A percentile compares a stretch with the other conserved stretches of the same genome.
Conservation (phyloP, 2,329 filamentous ascomycete genomes). For the Hortaea sp. region DNA sequence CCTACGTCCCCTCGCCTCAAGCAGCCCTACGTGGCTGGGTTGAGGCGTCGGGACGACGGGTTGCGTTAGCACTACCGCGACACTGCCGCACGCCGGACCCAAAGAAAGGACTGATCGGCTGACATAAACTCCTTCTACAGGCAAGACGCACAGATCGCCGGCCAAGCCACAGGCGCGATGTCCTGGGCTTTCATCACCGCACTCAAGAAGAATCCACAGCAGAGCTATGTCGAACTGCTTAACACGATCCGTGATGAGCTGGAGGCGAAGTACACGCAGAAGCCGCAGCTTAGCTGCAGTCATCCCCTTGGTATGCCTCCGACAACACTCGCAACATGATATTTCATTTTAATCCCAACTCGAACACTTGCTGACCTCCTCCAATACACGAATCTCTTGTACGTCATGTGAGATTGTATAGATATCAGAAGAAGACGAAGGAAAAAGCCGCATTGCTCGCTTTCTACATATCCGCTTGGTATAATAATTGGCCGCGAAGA, state of each 20-base stretch:
- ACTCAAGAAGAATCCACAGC: slow-evolving; percentile 84
- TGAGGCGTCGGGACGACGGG: slow-evolving; percentile 19
- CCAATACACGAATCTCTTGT: too few relatives aligned
- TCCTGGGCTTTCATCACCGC: slow-evolving; percentile 92
- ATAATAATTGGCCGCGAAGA: too few relatives aligned
- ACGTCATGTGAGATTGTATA: too few relatives aligned
- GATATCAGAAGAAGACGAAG: too few relatives aligned
- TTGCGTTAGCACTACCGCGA: slow-evolving; percentile 19
- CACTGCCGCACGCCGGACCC: background rate
- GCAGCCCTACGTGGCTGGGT: slow-evolving; percentile 15
- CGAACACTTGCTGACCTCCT: too few relatives aligned
- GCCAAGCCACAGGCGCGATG: slow-evolving; percentile 94
- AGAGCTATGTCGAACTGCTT: slow-evolving; percentile 90
- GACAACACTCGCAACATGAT: background rate
- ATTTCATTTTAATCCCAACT: too few relatives aligned
- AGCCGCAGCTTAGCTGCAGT: slow-evolving; percentile 91
- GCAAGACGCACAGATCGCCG: slow-evolving; percentile 78
- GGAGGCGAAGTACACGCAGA: slow-evolving; percentile 77
- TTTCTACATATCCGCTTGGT: too few relatives aligned
- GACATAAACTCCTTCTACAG: slow-evolving; percentile 35
- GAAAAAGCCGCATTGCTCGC: too few relatives aligned
- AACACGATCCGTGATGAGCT: slow-evolving; percentile 93
- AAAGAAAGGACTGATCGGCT: slow-evolving; percentile 3
- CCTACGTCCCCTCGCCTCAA: slow-evolving; percentile 16
- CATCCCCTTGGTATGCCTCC: slow-evolving; percentile 74